These are phyloP conservation scores for Roridomyces roridus DNA, from an alignment of 768 basidiomycete genomes.

Conservation along the genomic window DNA sequence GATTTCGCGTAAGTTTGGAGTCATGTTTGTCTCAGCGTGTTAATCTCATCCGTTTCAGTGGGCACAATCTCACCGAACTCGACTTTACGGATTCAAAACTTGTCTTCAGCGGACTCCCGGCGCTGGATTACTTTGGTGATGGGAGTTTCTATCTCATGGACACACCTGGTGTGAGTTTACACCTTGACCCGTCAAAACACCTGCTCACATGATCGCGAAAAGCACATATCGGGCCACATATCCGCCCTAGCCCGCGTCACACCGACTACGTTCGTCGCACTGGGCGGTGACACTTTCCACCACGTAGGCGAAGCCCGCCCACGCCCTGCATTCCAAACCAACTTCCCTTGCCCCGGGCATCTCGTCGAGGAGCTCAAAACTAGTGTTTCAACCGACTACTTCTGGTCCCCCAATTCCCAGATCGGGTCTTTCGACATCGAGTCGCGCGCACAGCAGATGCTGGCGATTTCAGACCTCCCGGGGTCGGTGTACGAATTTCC, in stretches of 20 bases:
- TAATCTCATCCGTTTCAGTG: neutral
- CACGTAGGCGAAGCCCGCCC: constrained; percentile 23
- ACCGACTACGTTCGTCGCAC: constrained; percentile 18
- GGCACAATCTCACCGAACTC: constrained; percentile 2
- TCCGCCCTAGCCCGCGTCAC: constrained; percentile 23
- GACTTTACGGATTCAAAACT: neutral
- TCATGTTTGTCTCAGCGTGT: neutral
- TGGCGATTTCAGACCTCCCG: constrained; percentile 16
- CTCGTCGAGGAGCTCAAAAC: constrained; percentile 4
- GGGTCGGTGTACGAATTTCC: constrained; percentile 4
- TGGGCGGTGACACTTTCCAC: constrained; percentile 24
- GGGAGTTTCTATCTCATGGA: constrained; percentile 21
- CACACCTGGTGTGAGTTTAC: constrained; percentile 18
- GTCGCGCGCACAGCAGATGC: constrained; percentile 18
- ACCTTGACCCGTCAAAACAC: too few species aligned
- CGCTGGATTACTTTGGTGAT: constrained; percentile 10
- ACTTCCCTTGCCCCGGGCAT: constrained; percentile 18
- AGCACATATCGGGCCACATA: constrained; percentile 25
- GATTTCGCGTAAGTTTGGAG: constrained; percentile 13
- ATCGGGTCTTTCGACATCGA: constrained; percentile 6
- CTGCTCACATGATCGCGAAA: too few species aligned
- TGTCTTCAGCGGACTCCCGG: constrained; percentile 10
- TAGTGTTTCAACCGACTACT: constrained; percentile 21
- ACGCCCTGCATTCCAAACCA: constrained; percentile 8
- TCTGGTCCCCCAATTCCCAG: constrained; percentile 8